phyloP scores from a whole-genome alignment of 305 asterid genomes.

The Salvia sclarea region DNA sequence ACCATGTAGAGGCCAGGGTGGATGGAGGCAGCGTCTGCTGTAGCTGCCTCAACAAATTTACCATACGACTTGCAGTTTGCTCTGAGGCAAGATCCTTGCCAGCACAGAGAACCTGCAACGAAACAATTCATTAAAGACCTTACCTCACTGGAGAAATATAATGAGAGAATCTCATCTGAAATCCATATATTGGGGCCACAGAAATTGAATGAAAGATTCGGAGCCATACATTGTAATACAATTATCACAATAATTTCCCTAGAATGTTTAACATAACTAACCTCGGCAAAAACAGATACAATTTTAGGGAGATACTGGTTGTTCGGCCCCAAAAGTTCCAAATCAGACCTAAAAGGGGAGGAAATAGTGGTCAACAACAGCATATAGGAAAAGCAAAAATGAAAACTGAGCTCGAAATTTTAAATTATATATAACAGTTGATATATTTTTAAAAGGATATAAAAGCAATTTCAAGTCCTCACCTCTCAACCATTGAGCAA shows the following conservation, averaged over 20 bases:
- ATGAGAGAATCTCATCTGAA: background rate
- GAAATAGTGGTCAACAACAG: constrained; percentile 9
- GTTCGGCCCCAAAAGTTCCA: constrained; percentile 75
- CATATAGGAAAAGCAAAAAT: background rate
- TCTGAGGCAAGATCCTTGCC: constrained; percentile 86
- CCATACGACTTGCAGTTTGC: constrained; percentile 76
- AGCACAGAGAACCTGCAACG: constrained; percentile 68
- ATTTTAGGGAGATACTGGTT: constrained; percentile 85
- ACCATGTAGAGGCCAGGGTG: constrained; percentile 76
- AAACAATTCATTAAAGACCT: background rate
- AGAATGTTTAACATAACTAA: constrained; percentile 34
- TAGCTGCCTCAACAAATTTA: constrained; percentile 73
- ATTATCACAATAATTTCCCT: background rate
- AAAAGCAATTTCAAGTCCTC: constrained; percentile 22
- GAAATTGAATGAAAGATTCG: background rate
- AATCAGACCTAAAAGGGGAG: constrained; percentile 64
- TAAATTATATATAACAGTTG: no score
- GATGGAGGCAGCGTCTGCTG: constrained; percentile 84
- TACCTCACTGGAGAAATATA: background rate
- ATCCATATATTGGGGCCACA: background rate
- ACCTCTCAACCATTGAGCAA: constrained; percentile 89
- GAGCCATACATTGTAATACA: background rate
- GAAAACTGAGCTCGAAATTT: no score
- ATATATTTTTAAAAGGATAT: background rate
- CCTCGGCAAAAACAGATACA: constrained; percentile 89